These are phyloP conservation scores for Penicillium verrucosum DNA, from an alignment of 2,329 filamentous ascomycete genomes.

Conservation along the genomic window DNA sequence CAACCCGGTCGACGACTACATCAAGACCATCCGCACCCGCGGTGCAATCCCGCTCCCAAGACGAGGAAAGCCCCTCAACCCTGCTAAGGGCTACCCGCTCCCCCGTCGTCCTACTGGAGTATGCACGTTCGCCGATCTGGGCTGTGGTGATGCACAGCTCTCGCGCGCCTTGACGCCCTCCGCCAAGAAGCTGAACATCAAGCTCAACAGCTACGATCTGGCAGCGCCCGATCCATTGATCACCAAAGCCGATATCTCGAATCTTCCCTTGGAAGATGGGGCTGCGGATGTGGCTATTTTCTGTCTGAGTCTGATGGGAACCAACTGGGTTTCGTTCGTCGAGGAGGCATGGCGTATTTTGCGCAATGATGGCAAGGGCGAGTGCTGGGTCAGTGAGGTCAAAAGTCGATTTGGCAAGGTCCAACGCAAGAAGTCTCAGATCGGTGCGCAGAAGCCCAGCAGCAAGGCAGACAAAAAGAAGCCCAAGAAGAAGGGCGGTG, in stretches of 20 bases:
- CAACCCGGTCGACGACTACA: constrained; percentile 89
- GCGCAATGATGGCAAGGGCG: constrained; percentile 75
- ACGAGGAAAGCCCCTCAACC: constrained; percentile 38
- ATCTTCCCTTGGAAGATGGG: constrained; percentile 71
- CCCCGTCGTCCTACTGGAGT: constrained; percentile 65
- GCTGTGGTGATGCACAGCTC: constrained; percentile 87
- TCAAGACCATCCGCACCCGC: constrained; percentile 66
- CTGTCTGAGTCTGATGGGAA: constrained; percentile 96
- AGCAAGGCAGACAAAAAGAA: constrained; percentile 46
- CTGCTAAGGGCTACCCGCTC: constrained; percentile 48
- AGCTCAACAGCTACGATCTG: constrained; percentile 81
- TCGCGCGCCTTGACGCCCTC: constrained; percentile 62
- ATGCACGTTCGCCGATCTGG: constrained; percentile 83
- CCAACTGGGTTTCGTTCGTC: constrained; percentile 95
- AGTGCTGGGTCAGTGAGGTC: constrained; percentile 96
- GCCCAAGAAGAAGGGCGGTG: constrained; percentile 46
- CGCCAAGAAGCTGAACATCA: constrained; percentile 64
- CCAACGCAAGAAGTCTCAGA: constrained; percentile 41
- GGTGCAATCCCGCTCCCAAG: constrained; percentile 52
- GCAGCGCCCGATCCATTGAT: constrained; percentile 73
- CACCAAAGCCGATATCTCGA: constrained; percentile 83
- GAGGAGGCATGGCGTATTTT: constrained; percentile 93
- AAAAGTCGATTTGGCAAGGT: constrained; percentile 81
- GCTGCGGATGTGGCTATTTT: constrained; percentile 86
- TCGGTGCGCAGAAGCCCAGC: constrained; percentile 36